Evolutionary conservation across 192 early-diverging fungal genomes (phyloP), one percentile per base, ranked within the genome.

Genomic region (Allomyces javanicus): DNA sequence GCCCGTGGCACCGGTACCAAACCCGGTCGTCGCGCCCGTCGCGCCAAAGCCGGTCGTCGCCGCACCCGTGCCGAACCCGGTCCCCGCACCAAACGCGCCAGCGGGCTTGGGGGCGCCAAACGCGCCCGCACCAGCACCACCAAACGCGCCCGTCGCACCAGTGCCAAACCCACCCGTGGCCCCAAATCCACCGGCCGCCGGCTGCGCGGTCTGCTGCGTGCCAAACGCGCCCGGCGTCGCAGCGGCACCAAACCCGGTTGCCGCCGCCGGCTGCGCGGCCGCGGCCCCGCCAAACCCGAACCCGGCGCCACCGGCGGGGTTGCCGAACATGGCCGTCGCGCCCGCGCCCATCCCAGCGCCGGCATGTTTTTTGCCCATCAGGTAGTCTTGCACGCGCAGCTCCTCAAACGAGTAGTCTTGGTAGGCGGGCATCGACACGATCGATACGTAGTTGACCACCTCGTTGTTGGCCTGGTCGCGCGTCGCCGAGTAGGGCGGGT

Each of bases 41-140:
- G 72, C 62, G 3, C 79, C 79, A 68, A 79, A 77, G 14, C 55
- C 70, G 1, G 67, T 62, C 22, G 67, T 61, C 10, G 69, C n/a
- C 26, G 69, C 62, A 5, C 64, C 67, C 9, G 70, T 64, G 1
- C 74, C 78, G 70, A 72, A 77, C 3, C 72, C 65, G 23, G 66
- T 66, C 45, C 63, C 70, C 23, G 50, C 64, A 17, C 72, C 72
- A 50, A 66, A 66, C 22, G 23, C 64, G 22, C 25, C 68, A 23
- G 70, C 2, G 0, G 33, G 33, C 33, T 40, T 40, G 5, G 33
- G 33, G 11, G 43, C 50, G 14, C 75, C 77, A 72, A 77, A 76
- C 25, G 65, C 64, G 12, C 68, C 58, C 23, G 62, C 67, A 27
- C 69, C 22, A 12, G 65, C 68, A 45, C 67, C 33, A 22, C 67